These are phyloP conservation scores for Spiraea crenata DNA, from an alignment of 331 rosid genomes.

Conservation along the genomic window DNA sequence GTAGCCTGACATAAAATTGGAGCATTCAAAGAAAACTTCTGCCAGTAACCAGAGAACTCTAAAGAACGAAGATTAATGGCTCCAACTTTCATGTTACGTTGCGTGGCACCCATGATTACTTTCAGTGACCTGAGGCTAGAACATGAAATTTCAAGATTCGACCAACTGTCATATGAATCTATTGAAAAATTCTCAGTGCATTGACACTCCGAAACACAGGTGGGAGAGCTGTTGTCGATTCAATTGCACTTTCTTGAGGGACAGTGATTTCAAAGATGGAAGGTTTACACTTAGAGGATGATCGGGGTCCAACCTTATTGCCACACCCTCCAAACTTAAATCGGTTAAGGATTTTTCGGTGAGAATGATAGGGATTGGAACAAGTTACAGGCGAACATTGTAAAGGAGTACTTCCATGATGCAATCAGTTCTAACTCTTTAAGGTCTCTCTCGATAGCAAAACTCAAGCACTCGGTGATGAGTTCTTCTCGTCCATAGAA, in stretches of 20 bases:
- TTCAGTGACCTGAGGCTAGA: constrained; percentile 4
- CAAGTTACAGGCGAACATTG: neutral
- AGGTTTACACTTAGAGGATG: neutral
- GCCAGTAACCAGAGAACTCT: neutral
- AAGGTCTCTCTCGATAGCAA: neutral
- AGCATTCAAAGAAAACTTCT: neutral
- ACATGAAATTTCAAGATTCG: neutral
- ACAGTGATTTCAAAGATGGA: constrained; percentile 7
- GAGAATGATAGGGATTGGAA: neutral
- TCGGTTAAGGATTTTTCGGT: neutral
- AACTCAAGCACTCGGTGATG: neutral
- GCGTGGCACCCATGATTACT: neutral
- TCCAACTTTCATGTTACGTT: neutral
- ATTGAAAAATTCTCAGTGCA: neutral
- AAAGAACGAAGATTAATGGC: neutral
- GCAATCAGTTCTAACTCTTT: constrained; percentile 5
- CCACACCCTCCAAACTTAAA: neutral
- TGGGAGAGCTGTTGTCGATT: too few relatives aligned
- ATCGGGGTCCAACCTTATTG: neutral
- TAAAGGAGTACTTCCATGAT: too few relatives aligned
- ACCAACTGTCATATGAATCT: too few relatives aligned
- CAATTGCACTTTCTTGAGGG: neutral
- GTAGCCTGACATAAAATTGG: neutral
- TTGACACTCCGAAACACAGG: neutral
- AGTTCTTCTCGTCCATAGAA: neutral